Base-by-base conservation (phyloP, 495 filamentous ascomycete genomes). In the Neurospora sp. region DNA sequence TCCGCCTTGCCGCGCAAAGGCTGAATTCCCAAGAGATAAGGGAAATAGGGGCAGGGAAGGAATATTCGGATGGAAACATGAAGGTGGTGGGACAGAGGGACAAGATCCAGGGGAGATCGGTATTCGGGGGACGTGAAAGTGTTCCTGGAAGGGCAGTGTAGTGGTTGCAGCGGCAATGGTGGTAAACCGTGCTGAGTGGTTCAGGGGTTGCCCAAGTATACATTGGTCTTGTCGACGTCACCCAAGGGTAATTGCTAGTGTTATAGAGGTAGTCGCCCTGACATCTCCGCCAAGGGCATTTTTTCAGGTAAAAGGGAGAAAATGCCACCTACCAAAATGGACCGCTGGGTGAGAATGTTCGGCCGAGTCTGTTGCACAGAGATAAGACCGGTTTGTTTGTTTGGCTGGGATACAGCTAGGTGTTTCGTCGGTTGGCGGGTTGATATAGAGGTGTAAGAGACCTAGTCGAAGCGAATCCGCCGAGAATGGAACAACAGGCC, bases 351-450 rank as follows among this genome's bases (percentile, higher is more conserved):
- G 54, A 66, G 54, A 14, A 66, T 66, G 35, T 35, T 66, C 54
- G 14, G 54, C 27, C 27, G 27, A 18, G 27, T 35, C 27, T 69
- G 73, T 76, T 62, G 74, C 69, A 78, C 76, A 75, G 71, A 81
- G 77, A 80, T 79, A 80, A 78, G 76, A 72, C n/a, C 71, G 44
- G 72, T 37, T 31, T 70, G 71, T 73, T 69, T 76, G 76, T 76
- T 73, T 76, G 77, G 79, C 73, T 79, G 76, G 46, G 70, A 72
- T 44, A 72, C 71, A 69, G 73, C 66, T 71, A 41, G 39, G 23
- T 69, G 10, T 66, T n/a, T 72, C 27, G 37, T 66, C 40, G 71
- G 39, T 23, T 72, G 39, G 40, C 39, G 70, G 39, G 27, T 70
- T 31, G 75, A 49, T 72, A 69, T 70, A 44, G 23, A 77, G 73